A percentile compares a stretch with the other conserved stretches of the same genome.
These are phyloP conservation scores for Citrus unshiu DNA, from an alignment of 345 rosid species.

Conservation along the genomic window DNA sequence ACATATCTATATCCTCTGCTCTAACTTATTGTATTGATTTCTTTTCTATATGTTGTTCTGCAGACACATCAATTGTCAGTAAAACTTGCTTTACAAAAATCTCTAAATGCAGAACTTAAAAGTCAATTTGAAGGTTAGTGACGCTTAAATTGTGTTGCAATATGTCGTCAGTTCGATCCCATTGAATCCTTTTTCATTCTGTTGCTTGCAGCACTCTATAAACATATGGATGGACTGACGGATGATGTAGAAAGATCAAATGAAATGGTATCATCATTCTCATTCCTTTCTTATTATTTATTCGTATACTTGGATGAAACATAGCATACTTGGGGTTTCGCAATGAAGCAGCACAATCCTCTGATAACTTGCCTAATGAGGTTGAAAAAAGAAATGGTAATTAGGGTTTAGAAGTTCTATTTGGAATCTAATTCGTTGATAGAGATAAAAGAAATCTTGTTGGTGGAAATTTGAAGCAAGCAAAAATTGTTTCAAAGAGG, in stretches of 20 bases:
- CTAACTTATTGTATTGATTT: neutral
- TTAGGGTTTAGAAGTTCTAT: neutral
- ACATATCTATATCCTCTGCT: neutral
- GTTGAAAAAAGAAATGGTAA: neutral
- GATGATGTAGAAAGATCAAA: conserved; percentile 84
- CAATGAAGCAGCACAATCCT: neutral
- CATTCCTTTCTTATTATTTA: neutral
- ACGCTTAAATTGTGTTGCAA: neutral
- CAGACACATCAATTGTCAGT: conserved; percentile 84
- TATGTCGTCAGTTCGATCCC: neutral
- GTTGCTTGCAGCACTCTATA: conserved; percentile 50
- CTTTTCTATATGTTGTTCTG: conserved; percentile 20
- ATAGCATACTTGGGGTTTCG: neutral
- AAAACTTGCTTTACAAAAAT: conserved; percentile 87
- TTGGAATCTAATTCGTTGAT: neutral
- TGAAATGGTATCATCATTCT: conserved; percentile 53
- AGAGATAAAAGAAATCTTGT: neutral
- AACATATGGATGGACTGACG: conserved; percentile 71
- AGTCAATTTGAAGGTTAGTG: conserved; percentile 81
- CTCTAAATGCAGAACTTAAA: conserved; percentile 78
- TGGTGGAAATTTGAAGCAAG: neutral
- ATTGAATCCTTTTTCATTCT: conserved; percentile 10
- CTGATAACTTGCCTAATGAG: neutral
- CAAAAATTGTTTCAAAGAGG: neutral
- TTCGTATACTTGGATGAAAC: neutral